Conservation (phyloP, 768 basidiomycete species). For the Sporobolomyces phaffii region DNA sequence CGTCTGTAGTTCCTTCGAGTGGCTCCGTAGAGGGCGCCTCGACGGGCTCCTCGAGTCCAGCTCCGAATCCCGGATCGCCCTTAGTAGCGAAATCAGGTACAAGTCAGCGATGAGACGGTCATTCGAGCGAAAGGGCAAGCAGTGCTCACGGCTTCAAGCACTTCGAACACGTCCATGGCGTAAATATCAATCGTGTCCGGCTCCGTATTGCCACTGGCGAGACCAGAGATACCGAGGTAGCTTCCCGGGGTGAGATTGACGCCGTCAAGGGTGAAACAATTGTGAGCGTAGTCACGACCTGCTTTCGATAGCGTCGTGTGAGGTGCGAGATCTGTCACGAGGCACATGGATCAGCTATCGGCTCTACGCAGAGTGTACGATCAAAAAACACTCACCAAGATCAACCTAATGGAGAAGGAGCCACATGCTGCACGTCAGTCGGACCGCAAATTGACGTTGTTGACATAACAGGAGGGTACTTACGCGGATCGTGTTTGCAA, state of each 20-base stretch:
- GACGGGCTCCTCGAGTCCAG: constrained; percentile 10
- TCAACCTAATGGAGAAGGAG: too few species aligned
- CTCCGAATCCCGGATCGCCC: not conserved
- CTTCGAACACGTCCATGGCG: constrained; percentile 38
- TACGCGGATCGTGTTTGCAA: constrained; percentile 36
- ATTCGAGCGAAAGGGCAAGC: not conserved
- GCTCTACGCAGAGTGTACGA: not conserved
- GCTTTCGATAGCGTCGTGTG: constrained; percentile 42
- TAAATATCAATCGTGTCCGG: constrained; percentile 43
- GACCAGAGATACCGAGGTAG: constrained; percentile 38
- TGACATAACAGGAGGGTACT: too few species aligned
- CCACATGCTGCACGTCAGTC: too few species aligned
- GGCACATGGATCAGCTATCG: constrained; percentile 9
- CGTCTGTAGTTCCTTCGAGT: constrained; percentile 31
- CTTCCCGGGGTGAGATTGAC: constrained; percentile 27
- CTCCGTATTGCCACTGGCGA: constrained; percentile 40
- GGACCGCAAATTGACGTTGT: too few species aligned
- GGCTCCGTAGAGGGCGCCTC: not conserved
- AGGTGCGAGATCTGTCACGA: constrained; percentile 34
- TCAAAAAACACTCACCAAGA: constrained; percentile 8
- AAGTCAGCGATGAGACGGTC: not conserved
- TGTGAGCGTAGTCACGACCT: constrained; percentile 40
- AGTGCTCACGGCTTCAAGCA: not conserved
- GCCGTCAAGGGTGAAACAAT: constrained; percentile 40
- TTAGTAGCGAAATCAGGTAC: not conserved